These are phyloP conservation scores for Diplogelasinospora grovesii DNA, from an alignment of 495 filamentous ascomycete genomes.

Conservation along the genomic window DNA sequence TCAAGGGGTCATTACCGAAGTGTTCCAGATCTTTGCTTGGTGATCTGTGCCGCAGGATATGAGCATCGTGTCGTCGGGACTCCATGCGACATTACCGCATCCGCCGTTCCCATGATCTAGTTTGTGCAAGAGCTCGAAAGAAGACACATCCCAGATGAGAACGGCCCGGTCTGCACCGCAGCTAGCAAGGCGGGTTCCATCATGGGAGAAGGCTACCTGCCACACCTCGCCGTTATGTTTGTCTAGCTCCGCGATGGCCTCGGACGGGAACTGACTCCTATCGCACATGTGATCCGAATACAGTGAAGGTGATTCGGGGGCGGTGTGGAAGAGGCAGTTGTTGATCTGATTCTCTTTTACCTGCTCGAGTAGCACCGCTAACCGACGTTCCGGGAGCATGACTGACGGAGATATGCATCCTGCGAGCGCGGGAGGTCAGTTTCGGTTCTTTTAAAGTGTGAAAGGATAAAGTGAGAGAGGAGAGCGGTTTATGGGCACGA, in stretches of 20 bases:
- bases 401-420: conserved; percentile 92
- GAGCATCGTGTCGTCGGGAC: conserved; percentile 79
- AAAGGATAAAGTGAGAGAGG: too few relatives aligned
- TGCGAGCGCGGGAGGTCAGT: conserved; percentile 28
- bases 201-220: conserved; percentile 83
- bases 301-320: conserved; percentile 67
- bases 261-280: conserved; percentile 67
- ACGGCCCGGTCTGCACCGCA: conserved; percentile 67
- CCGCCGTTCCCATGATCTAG: conserved; percentile 53
- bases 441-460: conserved; percentile 1
- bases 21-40: conserved; percentile 72
- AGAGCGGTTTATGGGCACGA: conserved; percentile 27
- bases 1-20: conserved; percentile 57
- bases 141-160: conserved; percentile 73
- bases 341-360: conserved; percentile 77
- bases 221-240: conserved; percentile 83
- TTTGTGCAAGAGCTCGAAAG: conserved; percentile 57
- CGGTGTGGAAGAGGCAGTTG: conserved; percentile 84
- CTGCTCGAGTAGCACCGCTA: conserved; percentile 76
- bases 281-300: conserved; percentile 87
- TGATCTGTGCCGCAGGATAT: conserved; percentile 74
- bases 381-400: conserved; percentile 92
- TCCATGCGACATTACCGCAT: conserved; percentile 79
- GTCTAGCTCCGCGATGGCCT: conserved; percentile 57
- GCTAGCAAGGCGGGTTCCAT: conserved; percentile 77